Conservation (phyloP, 139 green algal species). For the Closterium sp. region DNA sequence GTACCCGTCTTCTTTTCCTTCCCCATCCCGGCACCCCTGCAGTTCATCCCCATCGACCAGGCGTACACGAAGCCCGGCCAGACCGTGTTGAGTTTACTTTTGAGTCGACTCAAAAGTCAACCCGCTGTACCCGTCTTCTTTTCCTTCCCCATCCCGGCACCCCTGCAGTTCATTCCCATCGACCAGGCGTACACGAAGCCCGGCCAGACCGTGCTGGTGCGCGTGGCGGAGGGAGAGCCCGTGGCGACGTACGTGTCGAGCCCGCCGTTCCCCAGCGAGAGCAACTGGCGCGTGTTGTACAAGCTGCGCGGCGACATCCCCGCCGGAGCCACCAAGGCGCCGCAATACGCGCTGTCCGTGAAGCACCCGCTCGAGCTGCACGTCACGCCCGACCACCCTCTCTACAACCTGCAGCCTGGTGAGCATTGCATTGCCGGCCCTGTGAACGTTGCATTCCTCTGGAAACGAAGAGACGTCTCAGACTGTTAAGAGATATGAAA, state of each 20-base stretch:
- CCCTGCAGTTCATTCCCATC: slow-evolving; percentile 44
- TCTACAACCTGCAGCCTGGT: slow-evolving; percentile 43
- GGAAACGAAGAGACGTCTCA: background rate
- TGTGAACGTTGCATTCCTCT: too few species aligned
- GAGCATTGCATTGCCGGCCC: too few species aligned
- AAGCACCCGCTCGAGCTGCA: slow-evolving; percentile 39
- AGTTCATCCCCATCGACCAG: slow-evolving; percentile 41
- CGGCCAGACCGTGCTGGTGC: slow-evolving; percentile 32
- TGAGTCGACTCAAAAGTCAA: too few species aligned
- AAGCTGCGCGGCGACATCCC: slow-evolving; percentile 52
- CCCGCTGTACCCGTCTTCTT: background rate
- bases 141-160: background rate
- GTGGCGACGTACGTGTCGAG: slow-evolving; percentile 8
- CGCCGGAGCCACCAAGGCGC: slow-evolving; percentile 46
- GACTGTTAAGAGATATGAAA: too few species aligned
- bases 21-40: background rate
- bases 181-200: slow-evolving; percentile 43
- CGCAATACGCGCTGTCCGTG: slow-evolving; percentile 45
- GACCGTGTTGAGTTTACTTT: background rate
- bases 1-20: too few species aligned
- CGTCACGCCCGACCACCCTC: background rate
- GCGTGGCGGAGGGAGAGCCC: background rate
- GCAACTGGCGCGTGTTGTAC: slow-evolving; percentile 32
- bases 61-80: slow-evolving; percentile 40
- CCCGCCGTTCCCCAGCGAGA: slow-evolving; percentile 6